Evolutionary conservation across 1,139 yeast species (phyloP), one percentile per base, ranked within the genome.

Genomic region (Saccharomyces pastorianus): DNA sequence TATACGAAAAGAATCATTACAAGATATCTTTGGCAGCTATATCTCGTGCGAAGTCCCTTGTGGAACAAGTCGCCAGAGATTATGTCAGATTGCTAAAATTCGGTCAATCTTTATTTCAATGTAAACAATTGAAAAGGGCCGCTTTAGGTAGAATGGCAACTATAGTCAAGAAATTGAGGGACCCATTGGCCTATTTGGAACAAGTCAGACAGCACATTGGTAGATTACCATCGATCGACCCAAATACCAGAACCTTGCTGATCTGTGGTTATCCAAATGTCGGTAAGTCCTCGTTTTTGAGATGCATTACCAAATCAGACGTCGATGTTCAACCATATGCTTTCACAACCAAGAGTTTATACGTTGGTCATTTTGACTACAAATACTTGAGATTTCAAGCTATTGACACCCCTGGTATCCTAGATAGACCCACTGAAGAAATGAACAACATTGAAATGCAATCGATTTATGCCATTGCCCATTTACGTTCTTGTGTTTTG

Each of bases 401-500:
- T 55, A 93, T 93, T 69, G 99, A 93, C 73, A 93, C 99, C 34
- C 99, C 99, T 29, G 99, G 99, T 78, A 91, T 93, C 68, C 78
- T 93, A 71, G 99, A 93, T 74, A 85, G 98, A 73, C 99, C 99
- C 58, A 90, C 98, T 50, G 99, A 93, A 73, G 98, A 93, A 72
- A 95, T 93, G 99, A 95, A 91, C 77, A 93, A 95, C 75, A 95
- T 93, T 72, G 99, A 93, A 78, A 93, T 93, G 99, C 99, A 93
- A 77, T 86, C 96, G 55, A 91, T 93, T 68, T 93, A 95, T 69
- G 99, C 99, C 58, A 89, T 93, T 79, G 99, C 99, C 44, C 99
- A 93, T 74, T 83, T 93, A 72, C 83, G 99, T 70, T 90, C 98
- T 26, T 89, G 97, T 73, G 96, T 93, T 50, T 75, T 95, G 67